These are phyloP conservation scores for Acmispon strigosus DNA, from an alignment of 306 rosid genomes.

Conservation along the genomic window DNA sequence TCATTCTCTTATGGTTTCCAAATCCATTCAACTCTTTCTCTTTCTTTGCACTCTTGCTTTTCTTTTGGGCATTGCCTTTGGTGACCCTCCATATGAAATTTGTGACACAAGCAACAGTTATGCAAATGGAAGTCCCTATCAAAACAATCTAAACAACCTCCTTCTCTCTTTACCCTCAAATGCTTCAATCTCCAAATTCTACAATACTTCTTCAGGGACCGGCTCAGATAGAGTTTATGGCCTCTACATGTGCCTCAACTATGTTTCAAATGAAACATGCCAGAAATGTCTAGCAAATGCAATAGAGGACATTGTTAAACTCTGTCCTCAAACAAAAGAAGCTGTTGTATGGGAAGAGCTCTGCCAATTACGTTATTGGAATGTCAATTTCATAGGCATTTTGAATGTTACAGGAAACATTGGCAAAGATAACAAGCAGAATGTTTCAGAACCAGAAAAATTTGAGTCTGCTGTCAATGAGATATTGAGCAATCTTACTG, in stretches of 20 bases:
- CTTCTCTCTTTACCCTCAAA: constrained; percentile 24
- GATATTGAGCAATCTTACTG: constrained; percentile 28
- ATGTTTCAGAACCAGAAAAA: constrained; percentile 25
- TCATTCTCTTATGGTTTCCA: not conserved
- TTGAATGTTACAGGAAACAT: constrained; percentile 28
- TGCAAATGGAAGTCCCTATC: constrained; percentile 12
- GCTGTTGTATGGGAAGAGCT: constrained; percentile 52
- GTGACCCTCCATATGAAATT: constrained; percentile 31
- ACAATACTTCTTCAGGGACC: constrained; percentile 21
- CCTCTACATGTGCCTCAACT: constrained; percentile 42
- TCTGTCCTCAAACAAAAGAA: constrained; percentile 40
- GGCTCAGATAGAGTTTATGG: constrained; percentile 21
- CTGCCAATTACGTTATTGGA: constrained; percentile 54
- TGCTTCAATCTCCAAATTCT: constrained; percentile 24
- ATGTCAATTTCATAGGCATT: constrained; percentile 33
- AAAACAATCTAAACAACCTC: constrained; percentile 20
- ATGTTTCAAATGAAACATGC: constrained; percentile 30
- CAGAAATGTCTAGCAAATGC: constrained; percentile 30
- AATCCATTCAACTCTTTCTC: not conserved
- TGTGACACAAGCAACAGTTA: constrained; percentile 23
- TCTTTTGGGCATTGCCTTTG: constrained; percentile 9
- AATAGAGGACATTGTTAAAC: constrained; percentile 12
- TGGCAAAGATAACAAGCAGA: constrained; percentile 12
- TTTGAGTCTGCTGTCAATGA: constrained; percentile 29
- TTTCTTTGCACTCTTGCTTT: constrained; percentile 23